Base-by-base conservation (phyloP, 2,329 filamentous ascomycete genomes). In the Paecilomyces sp. region DNA sequence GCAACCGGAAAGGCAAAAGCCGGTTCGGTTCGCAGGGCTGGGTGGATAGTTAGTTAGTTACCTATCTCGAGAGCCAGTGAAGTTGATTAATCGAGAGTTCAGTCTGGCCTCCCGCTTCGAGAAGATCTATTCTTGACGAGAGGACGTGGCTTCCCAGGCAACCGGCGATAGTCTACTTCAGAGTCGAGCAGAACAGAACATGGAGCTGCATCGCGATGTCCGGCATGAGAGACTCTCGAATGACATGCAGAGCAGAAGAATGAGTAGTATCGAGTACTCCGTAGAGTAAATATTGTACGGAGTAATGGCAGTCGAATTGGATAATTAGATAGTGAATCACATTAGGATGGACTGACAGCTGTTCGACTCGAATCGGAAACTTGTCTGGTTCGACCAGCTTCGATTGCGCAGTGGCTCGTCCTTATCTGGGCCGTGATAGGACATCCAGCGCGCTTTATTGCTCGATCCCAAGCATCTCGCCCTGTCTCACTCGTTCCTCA, bases 401-500 rank as follows among this genome's bases (percentile, higher is more conserved):
- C n/a, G 41, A 47, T 18, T 47, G 15, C 41, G 5, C 15, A 47
- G 41, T 47, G 41, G 41, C 41, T 47, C 41, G n/a, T 47, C 7
- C 15, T 47, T 47, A 22, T 47, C 41, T 9, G 41, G n/a, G 8
- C 41, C 41, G 41, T 47, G 41, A 47, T 47, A 47, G 41, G 41
- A 47, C 41, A 47, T 47, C 41, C 36, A 41, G 13, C 36, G 18
- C 11, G 25, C 51, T 53, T 53, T 53, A 53, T 53, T 53, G 9
- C 25, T 53, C 51, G 51, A 25, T n/a, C 22, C 51, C 58, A 54
- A 53, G 33, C 18, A 34, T 34, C 57, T 52, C 56, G 58, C 56
- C 50, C 59, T 60, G 61, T 63, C 58, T 62, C 61, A 60, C 56
- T 36, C 31, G 41, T 18, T n/a, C 41, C n/a, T 47, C 7, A 47